Conservation (phyloP, 2,329 filamentous ascomycete genomes). For the Cyclaneusma minus region DNA sequence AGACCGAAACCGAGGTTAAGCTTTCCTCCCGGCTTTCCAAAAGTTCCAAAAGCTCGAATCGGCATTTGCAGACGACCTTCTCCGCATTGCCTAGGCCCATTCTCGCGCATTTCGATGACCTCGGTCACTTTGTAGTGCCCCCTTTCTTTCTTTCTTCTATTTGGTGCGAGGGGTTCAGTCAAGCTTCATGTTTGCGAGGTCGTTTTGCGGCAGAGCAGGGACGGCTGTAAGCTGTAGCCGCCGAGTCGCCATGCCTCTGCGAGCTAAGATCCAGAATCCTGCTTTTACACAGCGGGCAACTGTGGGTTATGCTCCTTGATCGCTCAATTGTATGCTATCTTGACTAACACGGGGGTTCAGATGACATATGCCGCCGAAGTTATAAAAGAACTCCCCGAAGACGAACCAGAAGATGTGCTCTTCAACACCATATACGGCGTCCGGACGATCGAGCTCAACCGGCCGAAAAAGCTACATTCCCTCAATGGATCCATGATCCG, state of each 20-base stretch:
- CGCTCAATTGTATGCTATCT: constrained; percentile 2
- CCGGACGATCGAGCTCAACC: constrained; percentile 85
- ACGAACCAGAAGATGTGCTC: constrained; percentile 80
- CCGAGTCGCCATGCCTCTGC: constrained; percentile 56
- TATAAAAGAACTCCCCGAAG: constrained; percentile 25
- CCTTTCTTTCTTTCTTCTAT: constrained; percentile 5
- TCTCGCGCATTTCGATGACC: constrained; percentile 1
- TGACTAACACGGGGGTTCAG: neutral
- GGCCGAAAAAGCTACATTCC: constrained; percentile 81
- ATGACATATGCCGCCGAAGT: constrained; percentile 12
- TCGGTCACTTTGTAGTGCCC: neutral
- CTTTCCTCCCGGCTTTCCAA: constrained; percentile 2
- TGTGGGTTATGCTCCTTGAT: neutral
- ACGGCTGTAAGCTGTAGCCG: constrained; percentile 29
- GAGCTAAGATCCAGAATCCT: constrained; percentile 55
- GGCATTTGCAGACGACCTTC: constrained; percentile 2
- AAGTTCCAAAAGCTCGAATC: neutral
- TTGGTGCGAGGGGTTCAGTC: too few species aligned
- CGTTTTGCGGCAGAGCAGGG: constrained; percentile 36
- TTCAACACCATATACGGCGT: constrained; percentile 84
- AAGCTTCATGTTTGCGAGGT: constrained; percentile 43
- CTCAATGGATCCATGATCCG: constrained; percentile 88
- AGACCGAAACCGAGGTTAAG: constrained; percentile 2
- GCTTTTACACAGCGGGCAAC: constrained; percentile 33
- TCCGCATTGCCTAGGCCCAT: too few species aligned